phyloP scores from a whole-genome alignment of 1,284 basidiomycete species.

The Fistulinella cinereoalba region DNA sequence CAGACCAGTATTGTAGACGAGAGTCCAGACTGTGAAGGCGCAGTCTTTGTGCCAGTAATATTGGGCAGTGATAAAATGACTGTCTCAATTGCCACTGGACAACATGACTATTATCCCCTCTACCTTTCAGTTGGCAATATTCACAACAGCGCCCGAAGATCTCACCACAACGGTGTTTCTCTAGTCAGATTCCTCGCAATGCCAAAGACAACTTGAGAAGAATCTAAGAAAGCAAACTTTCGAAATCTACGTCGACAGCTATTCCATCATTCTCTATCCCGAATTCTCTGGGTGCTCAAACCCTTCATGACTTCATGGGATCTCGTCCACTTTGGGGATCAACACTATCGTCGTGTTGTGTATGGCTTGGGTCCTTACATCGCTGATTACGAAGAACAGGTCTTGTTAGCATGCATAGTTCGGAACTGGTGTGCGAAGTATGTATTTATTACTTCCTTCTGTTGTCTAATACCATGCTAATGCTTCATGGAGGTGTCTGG shows the following conservation, averaged over 20 bases:
- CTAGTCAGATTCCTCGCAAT: not conserved
- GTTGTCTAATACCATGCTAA: no score
- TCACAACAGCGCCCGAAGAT: not conserved
- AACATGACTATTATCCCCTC: slow-evolving; percentile 1
- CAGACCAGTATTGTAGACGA: no score
- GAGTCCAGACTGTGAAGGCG: not conserved
- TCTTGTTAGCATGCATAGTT: slow-evolving; percentile 2
- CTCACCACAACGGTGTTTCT: not conserved
- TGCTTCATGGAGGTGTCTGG: no score
- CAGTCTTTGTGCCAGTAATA: not conserved
- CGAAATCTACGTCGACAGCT: not conserved
- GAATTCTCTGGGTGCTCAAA: not conserved
- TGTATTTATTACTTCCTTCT: not conserved
- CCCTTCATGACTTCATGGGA: not conserved
- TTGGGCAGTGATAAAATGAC: not conserved
- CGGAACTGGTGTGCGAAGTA: not conserved
- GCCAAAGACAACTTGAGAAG: not conserved
- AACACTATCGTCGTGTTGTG: not conserved
- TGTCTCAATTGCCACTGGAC: not conserved
- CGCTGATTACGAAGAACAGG: slow-evolving; percentile 6
- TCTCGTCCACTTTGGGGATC: not conserved
- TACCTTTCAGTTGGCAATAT: slow-evolving; percentile 4
- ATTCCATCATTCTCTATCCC: not conserved
- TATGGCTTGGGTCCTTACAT: not conserved
- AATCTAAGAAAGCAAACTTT: no score